Evolutionary conservation across 176 grass and related monocot genomes (phyloP).

Genomic region (Otatea glauca): DNA sequence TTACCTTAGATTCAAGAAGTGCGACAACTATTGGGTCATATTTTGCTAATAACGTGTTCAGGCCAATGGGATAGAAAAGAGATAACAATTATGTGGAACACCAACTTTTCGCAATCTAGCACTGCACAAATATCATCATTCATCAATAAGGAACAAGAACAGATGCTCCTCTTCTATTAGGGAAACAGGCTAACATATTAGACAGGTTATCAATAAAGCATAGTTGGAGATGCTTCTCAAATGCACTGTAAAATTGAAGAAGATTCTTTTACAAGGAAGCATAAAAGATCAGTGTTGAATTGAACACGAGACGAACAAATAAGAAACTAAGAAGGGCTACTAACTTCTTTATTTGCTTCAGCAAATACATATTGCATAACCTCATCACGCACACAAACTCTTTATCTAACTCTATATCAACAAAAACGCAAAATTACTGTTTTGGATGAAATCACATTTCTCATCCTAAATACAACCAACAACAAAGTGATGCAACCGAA

Average conservation of each 20-base stretch:
- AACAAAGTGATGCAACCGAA: no score
- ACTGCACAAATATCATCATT: background rate
- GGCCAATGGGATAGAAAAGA: background rate
- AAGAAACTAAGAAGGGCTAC: background rate
- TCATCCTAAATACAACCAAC: background rate
- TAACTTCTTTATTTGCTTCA: background rate
- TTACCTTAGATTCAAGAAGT: background rate
- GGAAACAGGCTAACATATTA: background rate
- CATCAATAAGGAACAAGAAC: background rate
- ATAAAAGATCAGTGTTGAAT: background rate
- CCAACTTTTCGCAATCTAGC: background rate
- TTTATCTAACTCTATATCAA: background rate
- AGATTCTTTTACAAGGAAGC: background rate
- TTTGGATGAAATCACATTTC: background rate
- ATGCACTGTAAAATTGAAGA: background rate
- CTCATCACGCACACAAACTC: background rate
- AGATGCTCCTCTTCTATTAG: background rate
- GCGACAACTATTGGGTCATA: background rate
- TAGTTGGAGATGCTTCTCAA: background rate
- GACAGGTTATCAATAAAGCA: background rate
- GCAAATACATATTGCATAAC: background rate
- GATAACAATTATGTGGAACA: background rate
- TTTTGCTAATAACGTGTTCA: background rate
- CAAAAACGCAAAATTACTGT: background rate
- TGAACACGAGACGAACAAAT: background rate